phyloP scores from a whole-genome alignment of 345 rosid genomes.

The Lenwebbia sp. region DNA sequence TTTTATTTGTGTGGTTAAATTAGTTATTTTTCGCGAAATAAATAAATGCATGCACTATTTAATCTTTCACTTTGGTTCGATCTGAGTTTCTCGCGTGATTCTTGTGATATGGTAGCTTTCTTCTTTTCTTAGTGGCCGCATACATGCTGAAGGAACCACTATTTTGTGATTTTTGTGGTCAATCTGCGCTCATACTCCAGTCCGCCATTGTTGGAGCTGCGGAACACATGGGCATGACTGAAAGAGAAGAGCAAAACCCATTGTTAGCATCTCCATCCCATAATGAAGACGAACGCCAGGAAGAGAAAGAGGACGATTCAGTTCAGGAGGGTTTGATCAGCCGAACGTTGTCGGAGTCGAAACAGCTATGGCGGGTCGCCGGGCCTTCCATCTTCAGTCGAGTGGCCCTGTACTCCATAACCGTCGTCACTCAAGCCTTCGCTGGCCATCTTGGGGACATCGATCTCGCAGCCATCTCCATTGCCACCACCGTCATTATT shows the following conservation, averaged over 20 bases:
- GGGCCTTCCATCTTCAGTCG: conserved; percentile 49
- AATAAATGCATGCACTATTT: fast-evolving
- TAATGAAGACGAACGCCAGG: neutral
- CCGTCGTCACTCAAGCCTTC: conserved; percentile 33
- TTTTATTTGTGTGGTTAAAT: too few relatives aligned
- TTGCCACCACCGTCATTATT: conserved; percentile 40
- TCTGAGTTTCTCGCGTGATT: neutral
- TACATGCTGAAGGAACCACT: neutral
- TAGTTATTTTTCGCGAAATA: too few relatives aligned
- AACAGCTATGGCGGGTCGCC: conserved; percentile 32
- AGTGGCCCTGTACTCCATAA: conserved; percentile 41
- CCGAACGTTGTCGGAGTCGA: conserved; percentile 22
- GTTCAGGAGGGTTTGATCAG: neutral
- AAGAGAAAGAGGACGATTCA: neutral
- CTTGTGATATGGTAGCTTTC: neutral
- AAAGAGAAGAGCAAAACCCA: neutral
- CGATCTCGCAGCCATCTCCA: conserved; percentile 50
- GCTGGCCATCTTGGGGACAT: conserved; percentile 39
- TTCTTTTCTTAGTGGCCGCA: neutral
- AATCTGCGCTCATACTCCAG: neutral
- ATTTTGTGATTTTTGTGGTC: neutral
- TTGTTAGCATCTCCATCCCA: neutral
- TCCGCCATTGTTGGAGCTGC: neutral
- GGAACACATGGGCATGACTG: neutral
- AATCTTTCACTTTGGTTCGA: neutral